Conservation (phyloP, 352 stramenopile species). For the Pelagophyceae sp. region DNA sequence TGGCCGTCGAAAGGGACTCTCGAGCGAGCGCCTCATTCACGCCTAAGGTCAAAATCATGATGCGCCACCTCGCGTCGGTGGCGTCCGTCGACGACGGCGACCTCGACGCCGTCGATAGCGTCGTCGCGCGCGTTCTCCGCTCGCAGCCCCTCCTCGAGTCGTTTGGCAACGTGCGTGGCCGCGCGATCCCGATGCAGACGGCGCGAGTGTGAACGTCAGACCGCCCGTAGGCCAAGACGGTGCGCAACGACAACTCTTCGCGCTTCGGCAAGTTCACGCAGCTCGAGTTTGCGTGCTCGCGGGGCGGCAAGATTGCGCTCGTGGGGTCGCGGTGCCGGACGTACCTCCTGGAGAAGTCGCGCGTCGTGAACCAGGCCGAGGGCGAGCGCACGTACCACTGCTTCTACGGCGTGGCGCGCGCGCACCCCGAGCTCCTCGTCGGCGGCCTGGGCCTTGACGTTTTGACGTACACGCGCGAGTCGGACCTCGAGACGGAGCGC, state of each 20-base stretch:
- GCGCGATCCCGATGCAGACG: no score
- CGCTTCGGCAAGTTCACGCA: conserved; percentile 92
- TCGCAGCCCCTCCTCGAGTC: conserved; percentile 76
- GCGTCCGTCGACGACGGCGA: conserved; percentile 45
- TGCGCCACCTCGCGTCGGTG: conserved; percentile 69
- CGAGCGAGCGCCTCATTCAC: no score
- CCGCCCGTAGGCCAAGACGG: conserved; percentile 90
- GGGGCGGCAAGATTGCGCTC: conserved; percentile 60
- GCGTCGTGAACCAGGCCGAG: conserved; percentile 82
- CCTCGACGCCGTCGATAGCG: conserved; percentile 54
- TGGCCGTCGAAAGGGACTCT: no score
- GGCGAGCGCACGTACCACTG: conserved; percentile 95
- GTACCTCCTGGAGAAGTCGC: conserved; percentile 90
- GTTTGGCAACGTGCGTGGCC: conserved; percentile 93
- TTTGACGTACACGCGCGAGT: conserved; percentile 8
- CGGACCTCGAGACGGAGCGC: conserved; percentile 24
- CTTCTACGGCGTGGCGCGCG: conserved; percentile 69
- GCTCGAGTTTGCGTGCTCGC: conserved; percentile 79
- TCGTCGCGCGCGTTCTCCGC: conserved; percentile 66
- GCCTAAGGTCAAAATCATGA: conserved; percentile 71
- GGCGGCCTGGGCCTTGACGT: neutral
- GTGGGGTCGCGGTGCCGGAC: conserved; percentile 59
- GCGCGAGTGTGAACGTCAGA: no score
- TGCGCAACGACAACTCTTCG: conserved; percentile 86
- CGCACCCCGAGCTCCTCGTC: neutral